A percentile compares a stretch with the other conserved stretches of the same genome.
These are phyloP conservation scores for Byssoonygena ceratinophila DNA, from an alignment of 2,329 filamentous ascomycete genomes.

Conservation along the genomic window DNA sequence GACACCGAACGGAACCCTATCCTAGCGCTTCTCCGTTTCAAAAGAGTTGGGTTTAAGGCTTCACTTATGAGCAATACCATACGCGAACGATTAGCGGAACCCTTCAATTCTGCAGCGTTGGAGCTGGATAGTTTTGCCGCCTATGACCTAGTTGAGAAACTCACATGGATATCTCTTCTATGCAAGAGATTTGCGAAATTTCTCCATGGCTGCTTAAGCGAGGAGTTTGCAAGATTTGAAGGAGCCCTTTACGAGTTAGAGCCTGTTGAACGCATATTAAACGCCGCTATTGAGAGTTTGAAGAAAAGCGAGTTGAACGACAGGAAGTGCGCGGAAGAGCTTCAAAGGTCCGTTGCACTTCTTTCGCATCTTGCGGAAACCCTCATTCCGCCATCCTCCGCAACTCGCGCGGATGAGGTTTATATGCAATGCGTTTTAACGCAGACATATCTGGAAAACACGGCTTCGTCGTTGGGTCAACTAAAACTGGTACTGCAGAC, in stretches of 20 bases:
- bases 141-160: conserved; percentile 72
- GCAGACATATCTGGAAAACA: conserved; percentile 71
- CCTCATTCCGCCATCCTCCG: conserved; percentile 58
- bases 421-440: conserved; percentile 66
- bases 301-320: conserved; percentile 78
- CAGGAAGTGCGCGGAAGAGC: conserved; percentile 66
- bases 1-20: conserved; percentile 73
- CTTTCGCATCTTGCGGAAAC: conserved; percentile 78
- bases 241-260: conserved; percentile 77
- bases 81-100: conserved; percentile 63
- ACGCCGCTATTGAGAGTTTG: conserved; percentile 75
- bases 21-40: conserved; percentile 78
- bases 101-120: conserved; percentile 52
- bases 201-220: conserved; percentile 65
- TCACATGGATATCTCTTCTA: conserved; percentile 72
- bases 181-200: conserved; percentile 74
- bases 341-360: conserved; percentile 74
- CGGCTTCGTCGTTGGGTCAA: conserved; percentile 56
- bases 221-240: conserved; percentile 68
- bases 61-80: conserved; percentile 66
- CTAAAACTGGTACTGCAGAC: conserved; percentile 57
- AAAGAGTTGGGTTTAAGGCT: conserved; percentile 79
- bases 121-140: conserved; percentile 68
- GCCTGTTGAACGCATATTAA: conserved; percentile 79
- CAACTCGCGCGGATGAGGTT: conserved; percentile 66